Base-by-base conservation (phyloP, 495 filamentous ascomycete species). In the Penicillium taxi region DNA sequence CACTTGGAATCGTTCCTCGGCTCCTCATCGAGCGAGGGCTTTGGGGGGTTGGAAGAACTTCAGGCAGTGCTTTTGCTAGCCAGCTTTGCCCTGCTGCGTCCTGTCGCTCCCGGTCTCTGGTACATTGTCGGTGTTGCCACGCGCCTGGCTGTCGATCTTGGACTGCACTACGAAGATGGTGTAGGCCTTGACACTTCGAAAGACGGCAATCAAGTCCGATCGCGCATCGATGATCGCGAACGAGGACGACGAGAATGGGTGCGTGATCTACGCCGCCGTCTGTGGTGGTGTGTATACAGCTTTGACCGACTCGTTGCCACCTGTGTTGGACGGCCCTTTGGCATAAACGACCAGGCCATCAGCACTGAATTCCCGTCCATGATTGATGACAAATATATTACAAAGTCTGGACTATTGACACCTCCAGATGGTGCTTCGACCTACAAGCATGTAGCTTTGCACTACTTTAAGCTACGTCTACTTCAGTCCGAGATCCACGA, bases 241-340 rank as follows among this genome's bases (percentile, higher is more conserved):
- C 72, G 74, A 33, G 89, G 89, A 11, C 75, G 84, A 11, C 70
- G 85, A 30, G 80, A 94, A 65, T 96, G 86, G 74, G 70, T 85
- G 14, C 80, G 90, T 15, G 90, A 96, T 55, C 68, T 94, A 24
- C 78, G 89, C 31, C 74, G 90, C 41, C 75, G 90, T 18, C 66
- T 96, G 13, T 96, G 90, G 87, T 96, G 90, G 90, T 94, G 86
- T 63, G 84, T 86, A 1, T 96, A 96, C 55, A 88, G 84, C 20
- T 82, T 95, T 44, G 90, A 96, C 54, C 78, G 90, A 18, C 77
- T 96, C 14, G 90, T 95, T 33, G 83, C 82, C 42, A 85, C 86
- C 11, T 95, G 89, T 44, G 90, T 96, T 23, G 90, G 90, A 26
- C 73, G 90, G 24, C 90, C 90, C 9, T 94, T 96, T 52, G 88